phyloP scores from a whole-genome alignment of 1,284 basidiomycete genomes.

The Pseudomicrostroma phylloplanum region DNA sequence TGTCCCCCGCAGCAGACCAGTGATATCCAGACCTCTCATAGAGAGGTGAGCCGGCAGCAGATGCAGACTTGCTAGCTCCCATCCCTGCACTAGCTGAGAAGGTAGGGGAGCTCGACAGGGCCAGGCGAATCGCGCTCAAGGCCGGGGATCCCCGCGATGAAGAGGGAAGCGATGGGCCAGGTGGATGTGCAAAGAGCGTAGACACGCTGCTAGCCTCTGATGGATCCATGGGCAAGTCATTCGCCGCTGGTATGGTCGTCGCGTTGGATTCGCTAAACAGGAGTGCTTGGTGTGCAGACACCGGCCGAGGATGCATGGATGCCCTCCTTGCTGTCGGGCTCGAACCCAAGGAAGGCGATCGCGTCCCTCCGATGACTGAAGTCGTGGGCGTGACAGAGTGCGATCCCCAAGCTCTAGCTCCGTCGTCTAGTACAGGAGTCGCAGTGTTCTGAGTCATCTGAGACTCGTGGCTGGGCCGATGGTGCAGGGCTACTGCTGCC shows the following conservation, averaged over 20 bases:
- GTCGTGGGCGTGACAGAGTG: too few relatives aligned
- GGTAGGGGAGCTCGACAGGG: constrained; percentile 15
- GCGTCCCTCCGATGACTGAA: too few relatives aligned
- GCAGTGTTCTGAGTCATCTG: too few relatives aligned
- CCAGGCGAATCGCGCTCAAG: neutral
- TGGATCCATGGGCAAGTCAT: constrained; percentile 42
- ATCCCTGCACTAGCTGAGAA: constrained; percentile 5
- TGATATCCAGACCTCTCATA: neutral
- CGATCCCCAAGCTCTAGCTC: too few relatives aligned
- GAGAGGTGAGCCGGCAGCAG: constrained; percentile 15
- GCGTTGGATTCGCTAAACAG: neutral
- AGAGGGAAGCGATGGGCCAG: constrained; percentile 17
- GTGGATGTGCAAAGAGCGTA: constrained; percentile 39
- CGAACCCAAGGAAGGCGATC: too few relatives aligned
- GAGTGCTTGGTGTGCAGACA: too few relatives aligned
- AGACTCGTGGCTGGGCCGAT: too few relatives aligned
- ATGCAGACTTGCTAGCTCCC: constrained; percentile 15
- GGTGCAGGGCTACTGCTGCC: too few relatives aligned
- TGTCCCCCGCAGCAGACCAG: neutral
- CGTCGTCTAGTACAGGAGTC: too few relatives aligned
- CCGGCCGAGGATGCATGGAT: too few relatives aligned
- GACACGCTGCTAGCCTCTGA: constrained; percentile 33
- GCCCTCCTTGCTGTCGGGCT: too few relatives aligned
- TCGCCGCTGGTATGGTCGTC: constrained; percentile 32
- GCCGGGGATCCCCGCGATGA: neutral